phyloP scores from a whole-genome alignment of 2,329 filamentous ascomycete species.

The Arachnomyces sp. region DNA sequence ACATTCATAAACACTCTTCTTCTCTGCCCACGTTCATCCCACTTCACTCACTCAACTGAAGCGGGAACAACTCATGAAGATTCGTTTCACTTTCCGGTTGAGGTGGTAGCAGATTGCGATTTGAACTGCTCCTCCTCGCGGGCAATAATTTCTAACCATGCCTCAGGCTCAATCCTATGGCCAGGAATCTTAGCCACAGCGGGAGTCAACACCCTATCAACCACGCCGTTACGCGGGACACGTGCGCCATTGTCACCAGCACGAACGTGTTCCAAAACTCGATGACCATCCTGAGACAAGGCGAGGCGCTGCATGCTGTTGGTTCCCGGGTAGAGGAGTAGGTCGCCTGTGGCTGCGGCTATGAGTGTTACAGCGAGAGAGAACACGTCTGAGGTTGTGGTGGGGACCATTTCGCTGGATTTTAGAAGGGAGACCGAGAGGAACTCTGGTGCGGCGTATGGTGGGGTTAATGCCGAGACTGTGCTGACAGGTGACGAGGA shows the following conservation, averaged over 20 bases:
- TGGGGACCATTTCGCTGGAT: conserved; percentile 26
- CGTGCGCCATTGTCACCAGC: conserved; percentile 29
- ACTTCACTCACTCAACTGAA: too few species aligned
- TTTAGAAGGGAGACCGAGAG: conserved; percentile 25
- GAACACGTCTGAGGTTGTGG: conserved; percentile 37
- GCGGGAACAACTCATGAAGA: neutral
- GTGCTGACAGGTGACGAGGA: conserved; percentile 11
- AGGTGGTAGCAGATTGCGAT: neutral
- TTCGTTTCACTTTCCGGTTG: neutral
- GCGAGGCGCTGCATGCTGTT: conserved; percentile 33
- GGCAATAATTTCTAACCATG: conserved; percentile 23
- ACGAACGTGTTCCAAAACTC: conserved; percentile 33
- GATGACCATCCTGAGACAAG: conserved; percentile 38
- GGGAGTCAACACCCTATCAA: conserved; percentile 30
- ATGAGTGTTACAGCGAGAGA: conserved; percentile 39
- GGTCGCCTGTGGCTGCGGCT: conserved; percentile 37
- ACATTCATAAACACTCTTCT: neutral
- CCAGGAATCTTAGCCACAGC: conserved; percentile 32
- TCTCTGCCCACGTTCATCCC: neutral
- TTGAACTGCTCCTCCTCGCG: neutral
- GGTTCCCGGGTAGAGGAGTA: conserved; percentile 34
- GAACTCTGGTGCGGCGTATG: conserved; percentile 39
- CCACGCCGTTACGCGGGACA: conserved; percentile 32
- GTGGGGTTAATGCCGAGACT: conserved; percentile 36
- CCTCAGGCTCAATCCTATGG: conserved; percentile 22